phyloP scores from a whole-genome alignment of 345 rosid species.

The Arabidopsis thaliana region TAIR10.1 NC_003074.8:9855001-9855500 shows the following conservation, averaged over 20 bases:
- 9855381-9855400: not conserved
- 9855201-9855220: conserved; percentile 1
- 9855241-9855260: conserved; percentile 91
- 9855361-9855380: conserved; percentile 6
- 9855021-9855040: conserved; percentile 12
- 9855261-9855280: conserved; percentile 93
- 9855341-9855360: conserved; percentile 6
- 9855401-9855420: conserved; percentile 10
- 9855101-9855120: conserved; percentile 80
- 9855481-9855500: not conserved
- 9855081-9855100: conserved; percentile 80
- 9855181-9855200: not conserved
- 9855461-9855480: too few species aligned
- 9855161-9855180: not conserved
- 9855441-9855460: not conserved
- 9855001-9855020: not conserved
- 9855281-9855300: conserved; percentile 80
- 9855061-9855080: conserved; percentile 77
- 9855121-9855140: conserved; percentile 93
- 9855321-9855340: conserved; percentile 23
- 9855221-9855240: conserved; percentile 96
- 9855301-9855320: conserved; percentile 77
- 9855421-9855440: not conserved
- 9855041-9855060: conserved; percentile 97
- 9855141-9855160: conserved; percentile 53